phyloP scores from a whole-genome alignment of 148 eudicot species.

The Silene latifolia region DNA sequence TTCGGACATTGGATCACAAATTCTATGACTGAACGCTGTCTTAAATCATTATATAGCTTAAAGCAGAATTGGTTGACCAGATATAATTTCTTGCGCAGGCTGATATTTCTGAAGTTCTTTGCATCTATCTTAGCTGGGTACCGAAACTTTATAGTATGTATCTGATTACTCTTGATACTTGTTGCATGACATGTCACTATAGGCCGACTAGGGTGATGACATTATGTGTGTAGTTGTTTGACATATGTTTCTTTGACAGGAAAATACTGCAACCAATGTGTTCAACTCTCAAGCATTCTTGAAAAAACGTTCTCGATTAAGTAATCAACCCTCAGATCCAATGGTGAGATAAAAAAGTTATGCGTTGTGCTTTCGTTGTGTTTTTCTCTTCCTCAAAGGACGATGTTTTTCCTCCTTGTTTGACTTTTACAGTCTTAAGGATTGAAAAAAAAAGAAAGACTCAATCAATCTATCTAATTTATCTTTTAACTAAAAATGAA shows the following conservation, averaged over 20 bases:
- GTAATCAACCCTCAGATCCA: slow-evolving; percentile 79
- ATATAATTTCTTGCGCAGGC: slow-evolving; percentile 47
- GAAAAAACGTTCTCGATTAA: slow-evolving; percentile 92
- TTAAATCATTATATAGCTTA: no score
- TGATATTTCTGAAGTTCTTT: slow-evolving; percentile 85
- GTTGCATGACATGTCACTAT: not conserved
- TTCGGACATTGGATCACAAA: not conserved
- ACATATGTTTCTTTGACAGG: slow-evolving; percentile 42
- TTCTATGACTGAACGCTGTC: not conserved
- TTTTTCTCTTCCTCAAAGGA: slow-evolving; percentile 3
- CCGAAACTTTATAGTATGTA: slow-evolving; percentile 87
- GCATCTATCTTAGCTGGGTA: slow-evolving; percentile 93
- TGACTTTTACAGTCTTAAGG: no score
- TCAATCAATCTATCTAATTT: not conserved
- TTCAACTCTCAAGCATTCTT: slow-evolving; percentile 92
- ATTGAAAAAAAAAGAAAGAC: not conserved
- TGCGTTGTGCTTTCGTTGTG: not conserved
- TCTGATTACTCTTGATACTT: slow-evolving; percentile 13
- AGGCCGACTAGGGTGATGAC: not conserved
- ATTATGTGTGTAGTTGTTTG: not conserved
- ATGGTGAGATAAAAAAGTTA: slow-evolving; percentile 49
- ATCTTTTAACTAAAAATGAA: not conserved
- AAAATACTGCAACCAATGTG: slow-evolving; percentile 86
- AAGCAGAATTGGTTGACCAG: not conserved
- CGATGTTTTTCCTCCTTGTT: slow-evolving; percentile 3